Percentiles rank a stretch among this genome's conserved stretches.
phyloP scores from a whole-genome alignment of 306 rosid species.

The Trifolium subterraneum region DNA sequence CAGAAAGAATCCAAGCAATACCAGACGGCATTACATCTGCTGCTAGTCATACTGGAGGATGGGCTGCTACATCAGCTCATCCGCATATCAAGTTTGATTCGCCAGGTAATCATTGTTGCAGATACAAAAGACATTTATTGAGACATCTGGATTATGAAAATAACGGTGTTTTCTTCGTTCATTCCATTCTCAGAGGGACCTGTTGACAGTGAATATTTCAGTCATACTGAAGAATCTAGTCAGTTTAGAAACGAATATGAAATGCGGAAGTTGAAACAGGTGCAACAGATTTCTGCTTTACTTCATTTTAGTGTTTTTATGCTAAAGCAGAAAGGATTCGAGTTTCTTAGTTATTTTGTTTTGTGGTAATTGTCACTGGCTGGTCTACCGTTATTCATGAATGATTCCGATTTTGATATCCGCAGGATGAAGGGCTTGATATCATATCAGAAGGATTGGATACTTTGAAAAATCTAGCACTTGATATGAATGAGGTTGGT shows the following conservation, averaged over 20 bases:
- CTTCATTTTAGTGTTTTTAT: slow-evolving; percentile 28
- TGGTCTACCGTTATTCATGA: slow-evolving; percentile 23
- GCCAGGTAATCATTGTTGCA: slow-evolving; percentile 51
- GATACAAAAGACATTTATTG: background rate
- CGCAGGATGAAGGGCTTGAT: slow-evolving; percentile 87
- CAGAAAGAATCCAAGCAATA: slow-evolving; percentile 82
- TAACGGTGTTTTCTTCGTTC: slow-evolving; percentile 13
- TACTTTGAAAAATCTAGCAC: slow-evolving; percentile 73
- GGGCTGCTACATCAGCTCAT: slow-evolving; percentile 51
- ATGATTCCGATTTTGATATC: slow-evolving; percentile 35
- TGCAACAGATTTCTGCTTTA: slow-evolving; percentile 45
- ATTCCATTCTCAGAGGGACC: slow-evolving; percentile 52
- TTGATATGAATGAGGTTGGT: slow-evolving; percentile 88
- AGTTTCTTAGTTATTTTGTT: slow-evolving; percentile 16
- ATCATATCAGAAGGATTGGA: slow-evolving; percentile 91
- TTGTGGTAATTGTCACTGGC: slow-evolving; percentile 11
- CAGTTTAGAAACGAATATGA: slow-evolving; percentile 81
- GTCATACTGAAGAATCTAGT: slow-evolving; percentile 72
- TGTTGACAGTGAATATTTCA: slow-evolving; percentile 55
- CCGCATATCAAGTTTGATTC: slow-evolving; percentile 69
- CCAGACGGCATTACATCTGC: slow-evolving; percentile 69
- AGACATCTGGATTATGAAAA: slow-evolving; percentile 7
- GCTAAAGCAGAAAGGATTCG: slow-evolving; percentile 11
- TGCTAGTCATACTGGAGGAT: slow-evolving; percentile 55
- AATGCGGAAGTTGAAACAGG: slow-evolving; percentile 89